Evolutionary conservation across 257 asterid genomes (phyloP).

Genomic region (Handroanthus guayacan): DNA sequence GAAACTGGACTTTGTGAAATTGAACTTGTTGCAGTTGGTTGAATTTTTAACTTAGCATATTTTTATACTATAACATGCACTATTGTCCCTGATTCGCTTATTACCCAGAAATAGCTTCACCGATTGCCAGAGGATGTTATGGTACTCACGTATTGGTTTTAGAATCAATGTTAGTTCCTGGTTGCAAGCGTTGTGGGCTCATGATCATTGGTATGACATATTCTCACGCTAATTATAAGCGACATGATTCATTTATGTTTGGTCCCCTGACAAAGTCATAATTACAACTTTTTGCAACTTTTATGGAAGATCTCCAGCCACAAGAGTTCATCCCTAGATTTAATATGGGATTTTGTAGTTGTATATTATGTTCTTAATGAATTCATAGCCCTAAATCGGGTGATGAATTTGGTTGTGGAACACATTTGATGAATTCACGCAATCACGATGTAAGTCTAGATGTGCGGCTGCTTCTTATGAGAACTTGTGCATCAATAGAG

Average conservation of each 20-base stretch:
- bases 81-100: constrained; percentile 4
- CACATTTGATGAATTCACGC: no score
- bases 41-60: neutral
- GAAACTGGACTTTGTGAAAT: constrained; percentile 23
- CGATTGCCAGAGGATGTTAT: neutral
- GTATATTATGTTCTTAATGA: no score
- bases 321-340: no score
- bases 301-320: no score
- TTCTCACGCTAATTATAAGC: no score
- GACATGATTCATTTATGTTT: neutral
- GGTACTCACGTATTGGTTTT: neutral
- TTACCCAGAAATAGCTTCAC: neutral
- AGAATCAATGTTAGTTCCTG: neutral
- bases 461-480: no score
- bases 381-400: no score
- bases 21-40: constrained; percentile 34
- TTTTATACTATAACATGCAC: neutral
- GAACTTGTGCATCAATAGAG: no score
- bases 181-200: neutral
- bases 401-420: no score
- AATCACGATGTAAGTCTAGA: no score
- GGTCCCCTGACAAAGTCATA: neutral
- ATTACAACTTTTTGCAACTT: no score
- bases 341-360: no score
- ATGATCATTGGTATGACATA: neutral